Percentiles rank a stretch among this genome's conserved stretches.
Evolutionary conservation across 129 eudicot genomes (phyloP).

Genomic region (carrot (Daucus carota)): DNA sequence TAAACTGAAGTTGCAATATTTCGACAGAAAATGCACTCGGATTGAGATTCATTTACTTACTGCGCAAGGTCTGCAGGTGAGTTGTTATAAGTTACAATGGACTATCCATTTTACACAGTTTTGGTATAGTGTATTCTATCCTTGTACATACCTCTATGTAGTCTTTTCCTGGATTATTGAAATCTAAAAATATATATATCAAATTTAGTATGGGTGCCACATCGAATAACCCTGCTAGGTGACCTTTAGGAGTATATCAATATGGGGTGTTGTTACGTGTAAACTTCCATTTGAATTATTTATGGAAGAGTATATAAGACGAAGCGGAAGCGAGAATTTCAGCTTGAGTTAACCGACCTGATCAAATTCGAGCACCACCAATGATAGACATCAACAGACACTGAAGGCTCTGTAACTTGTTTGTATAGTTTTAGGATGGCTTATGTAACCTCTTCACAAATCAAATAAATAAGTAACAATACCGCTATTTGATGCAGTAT

Average conservation of each 20-base stretch:
- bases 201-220: too few species aligned
- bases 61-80: conserved; percentile 83
- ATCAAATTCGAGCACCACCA: neutral
- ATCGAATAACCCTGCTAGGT: neutral
- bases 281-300: neutral
- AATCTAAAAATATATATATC: neutral
- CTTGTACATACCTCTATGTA: neutral
- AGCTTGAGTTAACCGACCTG: neutral
- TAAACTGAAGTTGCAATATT: conserved; percentile 3
- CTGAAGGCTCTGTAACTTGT: neutral
- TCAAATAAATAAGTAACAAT: neutral
- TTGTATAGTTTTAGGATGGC: neutral
- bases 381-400: neutral
- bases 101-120: neutral
- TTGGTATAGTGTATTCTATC: neutral
- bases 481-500: neutral
- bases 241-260: neutral
- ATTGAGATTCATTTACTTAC: conserved; percentile 85
- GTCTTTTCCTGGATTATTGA: too few species aligned
- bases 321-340: neutral
- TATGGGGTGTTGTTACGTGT: neutral
- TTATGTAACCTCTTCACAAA: neutral
- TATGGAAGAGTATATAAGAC: neutral
- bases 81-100: neutral
- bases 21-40: conserved; percentile 85